Base-by-base conservation (phyloP, 208 protist species). In the Angomonas desouzai region DNA sequence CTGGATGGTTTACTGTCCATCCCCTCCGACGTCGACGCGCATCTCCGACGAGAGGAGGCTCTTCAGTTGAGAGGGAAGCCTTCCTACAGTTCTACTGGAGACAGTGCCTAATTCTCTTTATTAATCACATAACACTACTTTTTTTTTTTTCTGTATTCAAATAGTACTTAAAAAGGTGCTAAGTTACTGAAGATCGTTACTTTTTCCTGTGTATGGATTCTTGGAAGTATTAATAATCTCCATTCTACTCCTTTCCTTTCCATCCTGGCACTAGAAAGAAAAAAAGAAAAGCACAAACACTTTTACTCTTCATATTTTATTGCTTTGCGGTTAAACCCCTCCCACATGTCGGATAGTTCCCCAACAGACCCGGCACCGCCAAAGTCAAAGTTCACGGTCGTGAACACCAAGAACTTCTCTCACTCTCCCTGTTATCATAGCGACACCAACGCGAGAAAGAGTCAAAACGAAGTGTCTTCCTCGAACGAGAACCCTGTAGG, bases 41-140 rank as follows among this genome's bases (percentile, higher is more conserved):
- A 95, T 64, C 48, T 86, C 29, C 83, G 89, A 3, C 83, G 89
- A 11, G 89, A 92, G 43, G 86, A 95, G 69, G 89, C 86, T 2
- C 75, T 90, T 22, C 70, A 57, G 22, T 66, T 80, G 0, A 79
- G 83, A n/a, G 77, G 80, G 10, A 95, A 92, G 65, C 76, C 79
- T 0, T 48, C 83, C 1, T 83, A 83, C 66, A 81, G 86, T 48
- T 95, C 89, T 0, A 95, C 89, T 1, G 85, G 86, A 0, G 89
- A 94, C 32, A 72, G 61, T 45, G 48, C 23, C 11, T 40, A 29
- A 61, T 48, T 48, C 20, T 25, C 56, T 16, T 48, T 58, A 40
- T 38, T 58, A 33, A 7, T 38, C n/a, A n/a, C n/a, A n/a, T n/a
- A n/a, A n/a, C n/a, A n/a, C n/a, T n/a, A n/a, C n/a, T n/a, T n/a